Base-by-base conservation (phyloP, 305 asterid genomes). In the Fraxinus albicans region DNA sequence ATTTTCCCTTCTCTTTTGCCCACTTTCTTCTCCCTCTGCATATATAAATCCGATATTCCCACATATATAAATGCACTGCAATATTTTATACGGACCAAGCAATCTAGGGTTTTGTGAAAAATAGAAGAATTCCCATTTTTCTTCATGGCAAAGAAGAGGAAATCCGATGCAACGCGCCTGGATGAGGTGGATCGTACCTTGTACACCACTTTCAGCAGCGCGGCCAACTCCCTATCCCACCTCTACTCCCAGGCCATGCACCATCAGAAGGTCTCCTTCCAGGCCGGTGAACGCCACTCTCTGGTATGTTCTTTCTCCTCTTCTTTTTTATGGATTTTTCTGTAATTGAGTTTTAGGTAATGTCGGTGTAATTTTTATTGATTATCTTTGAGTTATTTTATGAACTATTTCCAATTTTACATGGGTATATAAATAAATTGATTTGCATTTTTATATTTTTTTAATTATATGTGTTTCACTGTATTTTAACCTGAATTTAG, bases 181-280 rank as follows among this genome's bases (percentile, higher is more conserved):
- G 94, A 91, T 73, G 92, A 91, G 89, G 91, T 91, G 84, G 95
- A 91, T 87, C 90, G 93, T 36, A 83, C 85, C 85, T 84, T 91
- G 89, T 89, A 91, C 79, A 85, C 92, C 83, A 87, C 95, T 12
- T 91, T 90, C 80, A 88, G 91, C 84, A 84, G 90, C 82, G 91
- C 91, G 38, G 95, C 95, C 40, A 91, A 90, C 83, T 84, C 89
- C 78, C 89, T 91, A 50, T 91, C 95, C 21, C 95, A 90, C 91
- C 92, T 91, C 40, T 91, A 91, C 83, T 83, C 91, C 29, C 95
- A 90, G 87, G 90, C 93, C 73, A 89, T 85, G 85, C 83, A 91
- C 80, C 92, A 91, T 53, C 95, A 90, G 84, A 87, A 89, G 1
- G 87, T 89, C 86, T 89, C 92, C 73, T 91, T 91, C 82, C 92